phyloP scores from a whole-genome alignment of 2,329 filamentous ascomycete species.

The Ilyonectria sp. region DNA sequence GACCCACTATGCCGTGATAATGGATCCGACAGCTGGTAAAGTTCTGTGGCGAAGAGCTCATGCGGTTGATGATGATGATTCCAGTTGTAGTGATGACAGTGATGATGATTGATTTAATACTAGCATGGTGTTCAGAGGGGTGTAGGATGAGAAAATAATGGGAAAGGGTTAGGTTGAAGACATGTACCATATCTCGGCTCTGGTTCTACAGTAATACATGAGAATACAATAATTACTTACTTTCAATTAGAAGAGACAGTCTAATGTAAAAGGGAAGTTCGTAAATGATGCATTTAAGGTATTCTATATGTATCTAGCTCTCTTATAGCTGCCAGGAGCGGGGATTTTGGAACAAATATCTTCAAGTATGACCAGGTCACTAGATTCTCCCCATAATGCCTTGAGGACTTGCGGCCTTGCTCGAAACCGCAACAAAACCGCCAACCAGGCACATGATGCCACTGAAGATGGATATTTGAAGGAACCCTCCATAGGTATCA shows the following conservation, averaged over 20 bases:
- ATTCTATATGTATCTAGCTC: too few species aligned
- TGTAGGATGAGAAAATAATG: too few species aligned
- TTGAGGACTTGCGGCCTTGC: constrained; percentile 23
- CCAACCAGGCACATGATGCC: constrained; percentile 40
- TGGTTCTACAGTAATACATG: too few species aligned
- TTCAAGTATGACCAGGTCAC: background rate
- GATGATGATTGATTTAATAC: background rate
- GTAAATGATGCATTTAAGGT: too few species aligned
- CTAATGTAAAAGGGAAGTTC: too few species aligned
- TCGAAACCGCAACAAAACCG: constrained; percentile 34
- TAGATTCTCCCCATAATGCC: constrained; percentile 21
- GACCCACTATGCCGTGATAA: constrained; percentile 57
- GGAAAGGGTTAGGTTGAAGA: too few species aligned
- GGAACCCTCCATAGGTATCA: constrained; percentile 52
- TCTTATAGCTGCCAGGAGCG: background rate
- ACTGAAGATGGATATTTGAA: constrained; percentile 45
- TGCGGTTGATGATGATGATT: background rate
- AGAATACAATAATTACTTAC: too few species aligned
- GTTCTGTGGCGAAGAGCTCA: constrained; percentile 56
- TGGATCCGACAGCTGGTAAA: constrained; percentile 63
- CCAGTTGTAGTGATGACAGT: background rate
- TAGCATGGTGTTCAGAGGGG: too few species aligned
- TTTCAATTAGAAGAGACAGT: too few species aligned
- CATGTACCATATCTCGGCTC: too few species aligned
- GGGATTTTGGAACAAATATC: background rate